Percentiles rank a stretch among this genome's conserved stretches.
Evolutionary conservation across 2,329 filamentous ascomycete genomes (phyloP).

Genomic region (Emmonsia crescens): DNA sequence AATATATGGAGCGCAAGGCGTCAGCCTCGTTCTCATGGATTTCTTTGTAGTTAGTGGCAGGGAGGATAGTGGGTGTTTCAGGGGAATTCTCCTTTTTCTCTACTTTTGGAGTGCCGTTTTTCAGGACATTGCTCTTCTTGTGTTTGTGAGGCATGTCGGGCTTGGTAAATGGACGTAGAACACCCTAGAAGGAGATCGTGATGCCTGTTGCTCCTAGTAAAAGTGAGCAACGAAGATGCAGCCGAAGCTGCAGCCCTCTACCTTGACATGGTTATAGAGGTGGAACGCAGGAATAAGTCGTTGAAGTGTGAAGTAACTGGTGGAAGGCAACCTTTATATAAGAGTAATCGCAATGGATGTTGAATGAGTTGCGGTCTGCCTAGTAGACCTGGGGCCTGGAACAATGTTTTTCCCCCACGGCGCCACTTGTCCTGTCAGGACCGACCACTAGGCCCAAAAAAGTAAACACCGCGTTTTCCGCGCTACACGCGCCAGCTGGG

Average conservation of each 20-base stretch:
- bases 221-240: slow-evolving; percentile 28
- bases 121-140: slow-evolving; percentile 29
- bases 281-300: slow-evolving; percentile 2
- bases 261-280: slow-evolving; percentile 20
- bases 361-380: background rate
- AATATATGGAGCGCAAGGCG: slow-evolving; percentile 77
- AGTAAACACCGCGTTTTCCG: background rate
- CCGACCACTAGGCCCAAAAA: background rate
- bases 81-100: slow-evolving; percentile 27
- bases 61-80: slow-evolving; percentile 23
- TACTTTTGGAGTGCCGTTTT: slow-evolving; percentile 24
- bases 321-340: too few relatives aligned
- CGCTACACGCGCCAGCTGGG: background rate
- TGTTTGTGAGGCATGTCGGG: slow-evolving; percentile 37
- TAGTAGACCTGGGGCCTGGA: too few relatives aligned
- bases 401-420: background rate
- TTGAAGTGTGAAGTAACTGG: slow-evolving; percentile 4
- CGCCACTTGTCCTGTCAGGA: background rate
- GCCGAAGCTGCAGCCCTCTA: slow-evolving; percentile 36
- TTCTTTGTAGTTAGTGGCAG: slow-evolving; percentile 60
- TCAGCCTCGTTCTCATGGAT: slow-evolving; percentile 81
- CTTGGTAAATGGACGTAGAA: slow-evolving; percentile 18
- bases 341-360: too few relatives aligned
- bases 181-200: slow-evolving; percentile 16
- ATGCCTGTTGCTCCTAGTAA: slow-evolving; percentile 20